phyloP scores from a whole-genome alignment of 306 rosid genomes.

The Gynostemma pentaphyllum region DNA sequence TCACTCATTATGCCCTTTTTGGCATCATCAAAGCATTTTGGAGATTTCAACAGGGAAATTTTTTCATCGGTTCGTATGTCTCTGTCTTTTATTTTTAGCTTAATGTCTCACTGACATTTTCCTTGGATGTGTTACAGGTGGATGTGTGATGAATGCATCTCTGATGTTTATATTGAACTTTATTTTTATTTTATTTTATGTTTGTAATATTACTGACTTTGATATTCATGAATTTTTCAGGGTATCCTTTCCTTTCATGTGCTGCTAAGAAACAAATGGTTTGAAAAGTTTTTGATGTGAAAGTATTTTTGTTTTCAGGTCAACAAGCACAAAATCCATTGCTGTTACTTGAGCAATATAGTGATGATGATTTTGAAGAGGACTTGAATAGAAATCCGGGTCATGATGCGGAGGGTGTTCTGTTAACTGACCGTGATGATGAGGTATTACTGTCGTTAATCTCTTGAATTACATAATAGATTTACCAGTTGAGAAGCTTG shows the following conservation, averaged over 20 bases:
- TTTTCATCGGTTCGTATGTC: slow-evolving; percentile 83
- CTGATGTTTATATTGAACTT: slow-evolving; percentile 30
- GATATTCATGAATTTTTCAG: slow-evolving; percentile 6
- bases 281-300: slow-evolving; percentile 32
- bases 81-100: slow-evolving; percentile 64
- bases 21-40: slow-evolving; percentile 57
- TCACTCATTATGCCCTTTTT: slow-evolving; percentile 42
- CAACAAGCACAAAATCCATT: slow-evolving; percentile 64
- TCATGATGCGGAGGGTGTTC: slow-evolving; percentile 25
- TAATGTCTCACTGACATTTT: slow-evolving; percentile 47
- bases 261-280: slow-evolving; percentile 7
- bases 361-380: slow-evolving; percentile 73
- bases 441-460: slow-evolving; percentile 37
- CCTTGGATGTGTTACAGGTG: slow-evolving; percentile 67
- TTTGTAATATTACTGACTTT: slow-evolving; percentile 1
- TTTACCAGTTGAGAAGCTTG: neutral
- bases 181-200: slow-evolving; percentile 14
- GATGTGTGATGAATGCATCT: slow-evolving; percentile 41
- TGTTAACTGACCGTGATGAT: slow-evolving; percentile 20
- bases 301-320: slow-evolving; percentile 50
- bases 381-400: slow-evolving; percentile 33
- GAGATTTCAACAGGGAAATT: slow-evolving; percentile 60
- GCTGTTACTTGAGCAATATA: slow-evolving; percentile 86
- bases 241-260: slow-evolving; percentile 4
- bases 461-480: neutral